Conservation (phyloP, 2,329 filamentous ascomycete species). For the Penicillium corylophilum region DNA sequence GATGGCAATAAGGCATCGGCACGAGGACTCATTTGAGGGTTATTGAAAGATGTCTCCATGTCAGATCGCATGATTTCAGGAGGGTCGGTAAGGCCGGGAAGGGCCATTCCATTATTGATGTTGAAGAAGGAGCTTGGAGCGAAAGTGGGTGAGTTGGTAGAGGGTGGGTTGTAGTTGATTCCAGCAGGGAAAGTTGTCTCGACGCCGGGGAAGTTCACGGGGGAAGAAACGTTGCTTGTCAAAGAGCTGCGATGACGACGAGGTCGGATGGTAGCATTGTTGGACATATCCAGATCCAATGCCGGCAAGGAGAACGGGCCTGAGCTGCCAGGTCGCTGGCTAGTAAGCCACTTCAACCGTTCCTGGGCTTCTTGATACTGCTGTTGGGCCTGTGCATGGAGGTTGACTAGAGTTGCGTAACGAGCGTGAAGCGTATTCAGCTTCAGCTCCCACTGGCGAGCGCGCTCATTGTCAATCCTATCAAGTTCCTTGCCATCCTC, state of each 20-base stretch:
- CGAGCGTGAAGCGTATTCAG: slow-evolving; percentile 43
- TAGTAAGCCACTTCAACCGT: slow-evolving; percentile 44
- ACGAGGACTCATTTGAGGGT: slow-evolving; percentile 63
- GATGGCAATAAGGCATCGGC: slow-evolving; percentile 62
- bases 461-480: slow-evolving; percentile 50
- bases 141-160: slow-evolving; percentile 55
- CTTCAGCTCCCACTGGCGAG: slow-evolving; percentile 48
- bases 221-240: slow-evolving; percentile 49
- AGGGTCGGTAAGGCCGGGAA: slow-evolving; percentile 46
- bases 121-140: slow-evolving; percentile 58
- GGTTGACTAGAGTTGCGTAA: slow-evolving; percentile 43
- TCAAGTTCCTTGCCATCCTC: slow-evolving; percentile 53
- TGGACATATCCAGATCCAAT: slow-evolving; percentile 44
- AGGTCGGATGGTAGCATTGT: slow-evolving; percentile 42
- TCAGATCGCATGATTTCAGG: slow-evolving; percentile 48
- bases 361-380: slow-evolving; percentile 49
- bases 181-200: slow-evolving; percentile 42
- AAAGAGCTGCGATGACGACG: slow-evolving; percentile 49
- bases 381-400: slow-evolving; percentile 44
- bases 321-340: slow-evolving; percentile 38
- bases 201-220: slow-evolving; percentile 41
- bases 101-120: slow-evolving; percentile 61
- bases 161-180: slow-evolving; percentile 50
- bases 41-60: slow-evolving; percentile 55
- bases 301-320: slow-evolving; percentile 43